Evolutionary conservation across 169 alveolate species (phyloP).

Genomic region (Eimeria acervulina): DNA sequence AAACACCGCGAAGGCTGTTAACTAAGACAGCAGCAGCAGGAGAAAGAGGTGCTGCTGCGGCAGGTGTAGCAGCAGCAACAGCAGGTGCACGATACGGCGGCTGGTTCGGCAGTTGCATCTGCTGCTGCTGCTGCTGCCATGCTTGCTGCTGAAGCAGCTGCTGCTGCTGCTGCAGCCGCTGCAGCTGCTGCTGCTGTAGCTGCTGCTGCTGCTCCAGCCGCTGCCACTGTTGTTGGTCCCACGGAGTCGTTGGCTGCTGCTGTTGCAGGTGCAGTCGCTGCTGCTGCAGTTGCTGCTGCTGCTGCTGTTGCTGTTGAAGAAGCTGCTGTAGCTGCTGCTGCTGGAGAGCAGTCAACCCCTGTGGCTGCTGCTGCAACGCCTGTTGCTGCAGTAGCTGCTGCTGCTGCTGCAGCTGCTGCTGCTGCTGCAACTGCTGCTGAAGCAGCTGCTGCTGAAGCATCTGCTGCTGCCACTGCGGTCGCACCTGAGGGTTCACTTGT

Average conservation of each 20-base stretch:
- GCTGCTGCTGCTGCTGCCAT: slow-evolving; percentile 73
- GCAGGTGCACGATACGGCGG: slow-evolving; percentile 59
- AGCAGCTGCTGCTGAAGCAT: slow-evolving; percentile 16
- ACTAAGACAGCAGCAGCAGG: slow-evolving; percentile 67
- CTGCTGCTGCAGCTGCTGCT: slow-evolving; percentile 56
- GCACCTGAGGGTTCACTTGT: not conserved
- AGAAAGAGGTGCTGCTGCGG: slow-evolving; percentile 31
- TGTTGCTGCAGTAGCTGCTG: slow-evolving; percentile 64
- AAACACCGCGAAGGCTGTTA: slow-evolving; percentile 38
- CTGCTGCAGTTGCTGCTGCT: slow-evolving; percentile 66
- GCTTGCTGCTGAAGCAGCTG: slow-evolving; percentile 58
- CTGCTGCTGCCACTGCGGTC: slow-evolving; percentile 52
- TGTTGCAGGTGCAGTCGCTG: slow-evolving; percentile 38
- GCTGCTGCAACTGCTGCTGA: slow-evolving; percentile 53
- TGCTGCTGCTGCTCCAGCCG: slow-evolving; percentile 54
- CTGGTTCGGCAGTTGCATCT: slow-evolving; percentile 56
- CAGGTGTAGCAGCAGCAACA: slow-evolving; percentile 54
- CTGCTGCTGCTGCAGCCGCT: slow-evolving; percentile 72
- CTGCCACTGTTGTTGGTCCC: slow-evolving; percentile 58
- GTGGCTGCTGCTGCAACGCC: slow-evolving; percentile 46
- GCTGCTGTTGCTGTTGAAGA: slow-evolving; percentile 48
- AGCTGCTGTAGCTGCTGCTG: slow-evolving; percentile 73
- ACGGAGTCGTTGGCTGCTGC: slow-evolving; percentile 46
- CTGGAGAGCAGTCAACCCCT: not conserved
- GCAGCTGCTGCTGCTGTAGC: slow-evolving; percentile 70